Evolutionary conservation across 2,329 filamentous ascomycete species (phyloP).

Genomic region (Talaromyces piceae): DNA sequence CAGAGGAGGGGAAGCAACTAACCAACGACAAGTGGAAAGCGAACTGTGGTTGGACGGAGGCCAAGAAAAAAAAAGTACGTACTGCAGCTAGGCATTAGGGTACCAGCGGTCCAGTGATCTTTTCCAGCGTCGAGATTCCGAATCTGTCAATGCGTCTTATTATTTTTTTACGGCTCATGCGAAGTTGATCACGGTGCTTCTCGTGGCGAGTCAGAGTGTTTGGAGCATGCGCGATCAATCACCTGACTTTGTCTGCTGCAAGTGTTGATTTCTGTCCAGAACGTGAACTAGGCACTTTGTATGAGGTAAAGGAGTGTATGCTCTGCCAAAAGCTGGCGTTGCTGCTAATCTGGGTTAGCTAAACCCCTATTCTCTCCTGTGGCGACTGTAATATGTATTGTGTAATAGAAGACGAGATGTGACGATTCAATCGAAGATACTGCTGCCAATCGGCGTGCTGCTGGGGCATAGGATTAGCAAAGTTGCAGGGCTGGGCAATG

Average conservation of each 20-base stretch:
- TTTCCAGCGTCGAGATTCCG: neutral
- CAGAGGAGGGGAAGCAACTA: neutral
- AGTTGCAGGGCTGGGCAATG: no score
- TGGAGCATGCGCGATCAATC: neutral
- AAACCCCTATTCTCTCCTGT: no score
- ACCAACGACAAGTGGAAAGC: neutral
- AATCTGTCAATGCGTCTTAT: neutral
- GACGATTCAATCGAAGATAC: no score
- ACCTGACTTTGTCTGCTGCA: neutral
- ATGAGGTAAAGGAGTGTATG: no score
- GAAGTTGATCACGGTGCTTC: neutral
- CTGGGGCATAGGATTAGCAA: no score
- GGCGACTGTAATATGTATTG: no score
- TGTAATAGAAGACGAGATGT: no score
- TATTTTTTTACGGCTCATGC: neutral
- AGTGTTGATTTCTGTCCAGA: neutral
- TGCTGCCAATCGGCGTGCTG: no score
- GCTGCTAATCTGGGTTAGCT: no score
- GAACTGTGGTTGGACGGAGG: neutral
- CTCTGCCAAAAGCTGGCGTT: no score
- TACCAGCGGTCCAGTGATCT: no score
- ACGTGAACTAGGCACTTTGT: neutral
- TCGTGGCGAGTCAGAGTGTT: slow-evolving; percentile 1
- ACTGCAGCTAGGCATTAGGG: neutral
- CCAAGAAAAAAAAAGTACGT: no score